Evolutionary conservation across 306 rosid species (phyloP), one percentile per base, ranked within the genome.

Genomic region (Prunus dulcis): DNA sequence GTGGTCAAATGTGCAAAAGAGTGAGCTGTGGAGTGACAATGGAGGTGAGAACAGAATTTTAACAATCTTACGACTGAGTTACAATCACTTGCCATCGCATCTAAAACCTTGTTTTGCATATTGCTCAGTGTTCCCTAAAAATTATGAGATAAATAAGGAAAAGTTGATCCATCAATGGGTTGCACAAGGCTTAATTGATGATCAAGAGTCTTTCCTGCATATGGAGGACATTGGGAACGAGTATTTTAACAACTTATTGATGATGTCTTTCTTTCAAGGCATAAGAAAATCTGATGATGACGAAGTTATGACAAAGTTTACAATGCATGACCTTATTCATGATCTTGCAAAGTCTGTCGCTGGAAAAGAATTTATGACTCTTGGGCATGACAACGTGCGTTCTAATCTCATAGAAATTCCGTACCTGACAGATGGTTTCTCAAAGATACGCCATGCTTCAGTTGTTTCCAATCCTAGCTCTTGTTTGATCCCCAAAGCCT

Each of bases 221-320:
- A 23, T 23, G 3, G 86, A 83, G 10, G 47, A 56, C 52, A 20
- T 79, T 18, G 83, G 83, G 2, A 45, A 79, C 3, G 83, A 64
- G 30, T 82, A 74, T 58, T 82, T 82, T 50, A 50, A 69, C 46
- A 69, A 74, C 22, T 56, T 82, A 34, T 46, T 74, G 56, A 64
- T 64, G 78, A 64, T 75, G 49, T 82, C 76, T 22, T 78, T 82
- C 65, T 82, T 82, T 64, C 82, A 78, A 70, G 86, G 53, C 32
- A 74, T 55, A 2, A 72, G 71, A 46, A 34, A 41, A n/a, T 49
- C 17, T 8, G 45, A 45, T 5, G 45, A 45, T 10, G 58, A 64
- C 15, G 76, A 49, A 6, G 23, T 43, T 66, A 72, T 52, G 9
- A 65, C 20, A 3, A 78, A 74, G 20, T 82, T 67, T 76, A 74